Evolutionary conservation across 2,329 filamentous ascomycete genomes (phyloP), one percentile per base, ranked within the genome.

Genomic region (Phaeomoniella chlamydospora): DNA sequence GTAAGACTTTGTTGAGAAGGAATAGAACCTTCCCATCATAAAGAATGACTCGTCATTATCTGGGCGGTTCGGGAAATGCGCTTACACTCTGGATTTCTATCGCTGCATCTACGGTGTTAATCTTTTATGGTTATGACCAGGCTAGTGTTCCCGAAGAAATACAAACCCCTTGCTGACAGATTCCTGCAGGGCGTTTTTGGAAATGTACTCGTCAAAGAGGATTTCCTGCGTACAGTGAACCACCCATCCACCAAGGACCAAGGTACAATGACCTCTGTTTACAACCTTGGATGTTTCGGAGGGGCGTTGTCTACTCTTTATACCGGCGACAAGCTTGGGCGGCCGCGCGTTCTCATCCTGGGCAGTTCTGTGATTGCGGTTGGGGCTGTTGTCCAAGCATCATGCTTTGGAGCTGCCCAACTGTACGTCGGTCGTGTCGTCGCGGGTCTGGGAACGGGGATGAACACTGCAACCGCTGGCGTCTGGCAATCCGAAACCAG

Each of bases 251-350:
- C 17, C 33, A 34, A 22, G 6, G 33, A 19, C 19, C 33, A 34
- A n/a, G n/a, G 33, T 17, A 70, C 67, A 0, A 65, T 72, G 6
- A 70, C 67, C 1, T 69, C 70, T 2, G 66, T 73, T 36, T 74
- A 74, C 48, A 68, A 74, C 42, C 58, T 76, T 18, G 71, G 71
- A 5, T 75, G 71, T 47, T 74, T 76, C 49, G 53, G 74, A 30
- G 72, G 72, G 11, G 70, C 62, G 2, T 44, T 61, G 2, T 59
- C 64, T n/a, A 65, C 72, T 36, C 47, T 55, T 12, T 46, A 37
- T 30, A 47, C 65, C 15, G 67, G 67, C 13, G 67, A 71, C 36
- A 45, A 38, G 11, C 50, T 70, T 2, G 67, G 68, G 3, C 52
- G 68, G 15, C 65, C 64, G 40, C 63, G 61, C 37, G 59, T 56